A percentile compares a stretch with the other conserved stretches of the same genome.
Evolutionary conservation across 1,284 basidiomycete genomes (phyloP).

Genomic region (Sanguinoderma infundibulare): DNA sequence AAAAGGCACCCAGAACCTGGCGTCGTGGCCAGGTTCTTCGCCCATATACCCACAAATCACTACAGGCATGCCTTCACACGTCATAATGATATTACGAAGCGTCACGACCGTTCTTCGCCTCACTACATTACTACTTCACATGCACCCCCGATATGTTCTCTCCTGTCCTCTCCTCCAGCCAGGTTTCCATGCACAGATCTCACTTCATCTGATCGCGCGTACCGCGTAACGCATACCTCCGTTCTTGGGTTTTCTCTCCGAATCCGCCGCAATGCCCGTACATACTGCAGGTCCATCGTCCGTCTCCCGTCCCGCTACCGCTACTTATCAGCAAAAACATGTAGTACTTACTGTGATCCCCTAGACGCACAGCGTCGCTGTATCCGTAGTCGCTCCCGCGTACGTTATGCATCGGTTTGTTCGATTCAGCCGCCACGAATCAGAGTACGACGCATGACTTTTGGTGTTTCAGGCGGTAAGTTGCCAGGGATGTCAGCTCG

Average conservation of each 20-base stretch:
- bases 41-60: background rate
- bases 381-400: background rate
- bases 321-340: background rate
- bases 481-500: no score
- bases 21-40: background rate
- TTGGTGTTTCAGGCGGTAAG: no score
- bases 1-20: background rate
- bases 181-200: background rate
- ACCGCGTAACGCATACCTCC: no score
- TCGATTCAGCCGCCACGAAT: background rate
- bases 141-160: background rate
- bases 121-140: conserved; percentile 10
- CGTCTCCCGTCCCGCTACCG: background rate
- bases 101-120: background rate
- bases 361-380: background rate
- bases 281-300: conserved; percentile 7
- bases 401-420: background rate
- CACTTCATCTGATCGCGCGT: background rate
- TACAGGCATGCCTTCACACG: background rate
- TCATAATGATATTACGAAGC: background rate
- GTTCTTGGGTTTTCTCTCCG: no score
- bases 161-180: background rate
- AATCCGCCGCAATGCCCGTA: conserved; percentile 7
- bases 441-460: no score
- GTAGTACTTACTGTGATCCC: background rate